A percentile compares a stretch with the other conserved stretches of the same genome.
Conservation (phyloP, 768 basidiomycete genomes). For the Phylloporus sp. region DNA sequence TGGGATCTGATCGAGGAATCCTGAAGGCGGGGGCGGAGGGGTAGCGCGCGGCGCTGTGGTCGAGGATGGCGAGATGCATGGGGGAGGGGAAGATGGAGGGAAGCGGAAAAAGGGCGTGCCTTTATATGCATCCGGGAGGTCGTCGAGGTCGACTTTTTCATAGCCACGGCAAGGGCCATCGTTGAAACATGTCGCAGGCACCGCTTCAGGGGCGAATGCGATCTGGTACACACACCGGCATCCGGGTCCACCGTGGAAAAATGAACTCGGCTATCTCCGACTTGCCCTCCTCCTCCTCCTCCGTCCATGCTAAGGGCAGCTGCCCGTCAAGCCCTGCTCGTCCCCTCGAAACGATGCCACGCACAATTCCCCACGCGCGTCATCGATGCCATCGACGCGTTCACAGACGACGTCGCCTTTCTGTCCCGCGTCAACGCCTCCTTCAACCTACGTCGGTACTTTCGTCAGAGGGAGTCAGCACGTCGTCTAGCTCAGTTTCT, state of each 20-base stretch:
- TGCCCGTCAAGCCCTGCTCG: slow-evolving; percentile 37
- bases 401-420: slow-evolving; percentile 13
- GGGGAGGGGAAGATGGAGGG: slow-evolving; percentile 5
- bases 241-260: slow-evolving; percentile 14
- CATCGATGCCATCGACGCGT: slow-evolving; percentile 24
- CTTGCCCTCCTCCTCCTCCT: too few relatives aligned
- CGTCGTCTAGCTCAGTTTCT: slow-evolving; percentile 32
- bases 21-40: slow-evolving; percentile 55
- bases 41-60: slow-evolving; percentile 47
- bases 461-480: slow-evolving; percentile 32
- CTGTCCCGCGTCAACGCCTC: slow-evolving; percentile 18
- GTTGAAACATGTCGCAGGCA: slow-evolving; percentile 35
- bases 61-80: slow-evolving; percentile 51
- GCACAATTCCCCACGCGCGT: slow-evolving; percentile 23
- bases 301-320: slow-evolving; percentile 75
- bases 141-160: slow-evolving; percentile 24
- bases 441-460: slow-evolving; percentile 21
- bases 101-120: neutral
- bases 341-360: slow-evolving; percentile 10
- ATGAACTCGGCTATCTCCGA: slow-evolving; percentile 11
- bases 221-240: too few relatives aligned
- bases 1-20: slow-evolving; percentile 45
- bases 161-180: slow-evolving; percentile 30
- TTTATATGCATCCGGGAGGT: slow-evolving; percentile 32
- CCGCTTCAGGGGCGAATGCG: too few relatives aligned